A percentile compares a stretch with the other conserved stretches of the same genome.
Conservation (phyloP, 108 stramenopile genomes). For the Mediolabrus comicus region DNA sequence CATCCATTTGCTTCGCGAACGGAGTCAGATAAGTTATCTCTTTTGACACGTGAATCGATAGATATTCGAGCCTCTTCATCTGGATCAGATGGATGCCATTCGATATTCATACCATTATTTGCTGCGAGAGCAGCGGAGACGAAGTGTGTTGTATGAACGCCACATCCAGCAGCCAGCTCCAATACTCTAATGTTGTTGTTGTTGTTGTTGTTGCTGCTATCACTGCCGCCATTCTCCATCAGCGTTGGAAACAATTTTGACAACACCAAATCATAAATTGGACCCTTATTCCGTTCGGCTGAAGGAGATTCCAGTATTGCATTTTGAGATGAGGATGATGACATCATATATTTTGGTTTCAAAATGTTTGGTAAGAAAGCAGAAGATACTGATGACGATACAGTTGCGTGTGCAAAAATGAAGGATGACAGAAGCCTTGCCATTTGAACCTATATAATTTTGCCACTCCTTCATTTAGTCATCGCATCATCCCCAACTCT, state of each 20-base stretch:
- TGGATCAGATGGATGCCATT: constrained; percentile 43
- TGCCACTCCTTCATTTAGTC: too few relatives aligned
- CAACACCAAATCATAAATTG: constrained; percentile 65
- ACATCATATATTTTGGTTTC: neutral
- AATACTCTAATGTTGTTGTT: constrained; percentile 30
- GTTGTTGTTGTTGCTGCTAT: neutral
- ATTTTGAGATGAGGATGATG: neutral
- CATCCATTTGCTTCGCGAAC: constrained; percentile 5
- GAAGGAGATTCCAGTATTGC: constrained; percentile 66
- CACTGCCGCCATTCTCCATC: neutral
- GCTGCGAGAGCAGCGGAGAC: constrained; percentile 4
- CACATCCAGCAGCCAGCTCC: constrained; percentile 73
- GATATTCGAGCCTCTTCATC: constrained; percentile 11
- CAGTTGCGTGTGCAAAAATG: neutral
- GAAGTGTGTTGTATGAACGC: constrained; percentile 61
- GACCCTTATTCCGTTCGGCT: constrained; percentile 79
- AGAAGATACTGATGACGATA: neutral
- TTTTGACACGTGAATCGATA: constrained; percentile 29
- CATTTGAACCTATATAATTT: too few relatives aligned
- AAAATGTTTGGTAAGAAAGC: neutral
- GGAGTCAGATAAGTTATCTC: neutral
- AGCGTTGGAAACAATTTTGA: constrained; percentile 42
- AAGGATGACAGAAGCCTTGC: neutral
- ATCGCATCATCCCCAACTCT: too few relatives aligned
- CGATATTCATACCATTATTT: neutral